A percentile compares a stretch with the other conserved stretches of the same genome.
Conservation (phyloP, 2,329 filamentous ascomycete species). For the Scytalidium sp. region DNA sequence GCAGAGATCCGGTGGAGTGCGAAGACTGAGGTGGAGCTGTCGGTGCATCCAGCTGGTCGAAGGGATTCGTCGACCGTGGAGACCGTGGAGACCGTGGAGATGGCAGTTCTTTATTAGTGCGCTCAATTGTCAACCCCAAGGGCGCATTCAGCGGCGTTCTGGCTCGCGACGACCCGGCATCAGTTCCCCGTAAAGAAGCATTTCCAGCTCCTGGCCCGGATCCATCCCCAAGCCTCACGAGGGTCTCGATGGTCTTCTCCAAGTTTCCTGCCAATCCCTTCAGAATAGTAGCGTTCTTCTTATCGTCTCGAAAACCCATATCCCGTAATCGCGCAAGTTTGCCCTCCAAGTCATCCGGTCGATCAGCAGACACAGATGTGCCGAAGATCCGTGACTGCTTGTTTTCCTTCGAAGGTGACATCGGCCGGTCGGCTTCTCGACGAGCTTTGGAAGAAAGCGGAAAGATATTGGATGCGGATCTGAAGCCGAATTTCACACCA, state of each 20-base stretch:
- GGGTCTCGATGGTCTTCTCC: conserved; percentile 79
- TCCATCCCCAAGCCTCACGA: conserved; percentile 79
- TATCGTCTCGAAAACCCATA: conserved; percentile 88
- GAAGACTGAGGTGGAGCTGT: conserved; percentile 53
- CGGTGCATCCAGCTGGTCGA: conserved; percentile 50
- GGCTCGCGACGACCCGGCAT: conserved; percentile 46
- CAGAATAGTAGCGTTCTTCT: conserved; percentile 75
- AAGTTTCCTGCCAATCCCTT: conserved; percentile 82
- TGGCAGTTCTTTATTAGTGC: conserved; percentile 13
- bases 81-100: conserved; percentile 12
- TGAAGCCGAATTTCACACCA: conserved; percentile 60
- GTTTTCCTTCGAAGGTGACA: conserved; percentile 19
- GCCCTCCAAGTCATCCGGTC: conserved; percentile 60
- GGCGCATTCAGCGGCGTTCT: conserved; percentile 48
- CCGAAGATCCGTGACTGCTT: conserved; percentile 71
- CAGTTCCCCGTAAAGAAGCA: conserved; percentile 21
- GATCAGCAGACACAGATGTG: conserved; percentile 57
- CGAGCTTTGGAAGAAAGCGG: conserved; percentile 40
- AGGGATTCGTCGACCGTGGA: conserved; percentile 59
- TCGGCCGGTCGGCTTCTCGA: conserved; percentile 18
- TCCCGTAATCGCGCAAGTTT: conserved; percentile 78
- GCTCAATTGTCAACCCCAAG: conserved; percentile 25
- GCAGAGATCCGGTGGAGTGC: conserved; percentile 61
- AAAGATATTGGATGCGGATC: conserved; percentile 56
- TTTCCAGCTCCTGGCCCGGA: conserved; percentile 39